phyloP scores from a whole-genome alignment of 164 flowering plant genomes.

The Protea cynaroides region DNA sequence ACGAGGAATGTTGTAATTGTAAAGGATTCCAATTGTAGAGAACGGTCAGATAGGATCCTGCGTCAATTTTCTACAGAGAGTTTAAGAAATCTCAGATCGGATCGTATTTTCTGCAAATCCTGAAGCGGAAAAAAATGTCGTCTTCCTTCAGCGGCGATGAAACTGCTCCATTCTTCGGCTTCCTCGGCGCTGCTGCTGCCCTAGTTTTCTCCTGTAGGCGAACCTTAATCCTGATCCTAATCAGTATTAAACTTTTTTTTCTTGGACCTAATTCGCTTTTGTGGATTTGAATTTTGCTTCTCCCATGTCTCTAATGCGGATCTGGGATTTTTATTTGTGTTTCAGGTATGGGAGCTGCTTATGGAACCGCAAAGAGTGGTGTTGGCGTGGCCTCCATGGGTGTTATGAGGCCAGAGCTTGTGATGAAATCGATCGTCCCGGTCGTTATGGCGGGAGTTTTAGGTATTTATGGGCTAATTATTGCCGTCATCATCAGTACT shows the following conservation, averaged over 20 bases:
- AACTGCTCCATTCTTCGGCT: constrained; percentile 85
- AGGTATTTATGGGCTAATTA: constrained; percentile 83
- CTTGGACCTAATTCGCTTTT: not conserved
- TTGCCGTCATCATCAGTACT: constrained; percentile 84
- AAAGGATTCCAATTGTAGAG: too few species aligned
- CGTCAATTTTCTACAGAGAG: not conserved
- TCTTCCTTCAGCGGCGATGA: constrained; percentile 77
- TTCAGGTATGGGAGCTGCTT: constrained; percentile 91
- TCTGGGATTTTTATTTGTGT: constrained; percentile 6
- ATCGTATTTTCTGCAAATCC: constrained; percentile 14
- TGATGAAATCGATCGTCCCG: constrained; percentile 89
- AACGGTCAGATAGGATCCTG: not conserved
- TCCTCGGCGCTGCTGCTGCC: constrained; percentile 80
- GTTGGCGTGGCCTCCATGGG: constrained; percentile 96
- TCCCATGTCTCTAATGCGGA: not conserved
- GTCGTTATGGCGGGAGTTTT: constrained; percentile 95
- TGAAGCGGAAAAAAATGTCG: constrained; percentile 23
- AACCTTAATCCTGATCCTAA: constrained; percentile 2
- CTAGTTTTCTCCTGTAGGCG: constrained; percentile 70
- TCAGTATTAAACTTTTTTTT: not conserved
- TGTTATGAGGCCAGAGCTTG: constrained; percentile 91
- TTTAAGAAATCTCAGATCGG: constrained; percentile 18
- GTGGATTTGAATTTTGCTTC: not conserved
- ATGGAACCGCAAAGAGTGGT: constrained; percentile 90
- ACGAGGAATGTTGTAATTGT: too few species aligned